Conservation (phyloP, 805 yeast genomes). For the Candida ortonii region DNA sequence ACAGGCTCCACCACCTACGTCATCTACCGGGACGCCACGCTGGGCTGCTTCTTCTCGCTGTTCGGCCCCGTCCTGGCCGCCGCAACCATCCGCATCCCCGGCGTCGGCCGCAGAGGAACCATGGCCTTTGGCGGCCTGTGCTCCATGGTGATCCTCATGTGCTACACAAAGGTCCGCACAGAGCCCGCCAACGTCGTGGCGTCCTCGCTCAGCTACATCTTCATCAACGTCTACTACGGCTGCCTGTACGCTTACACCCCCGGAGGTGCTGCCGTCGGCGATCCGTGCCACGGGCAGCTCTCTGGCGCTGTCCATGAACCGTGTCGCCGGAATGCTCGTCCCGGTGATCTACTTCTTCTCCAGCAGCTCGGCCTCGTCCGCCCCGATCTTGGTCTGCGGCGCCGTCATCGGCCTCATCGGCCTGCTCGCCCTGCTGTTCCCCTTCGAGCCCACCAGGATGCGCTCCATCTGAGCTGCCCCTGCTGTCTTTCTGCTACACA, state of each 20-base stretch:
- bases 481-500: too few species aligned
- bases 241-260: constrained; percentile 60
- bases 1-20: constrained; percentile 35
- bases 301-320: constrained; percentile 45
- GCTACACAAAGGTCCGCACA: constrained; percentile 54
- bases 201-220: constrained; percentile 40
- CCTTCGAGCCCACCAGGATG: constrained; percentile 43
- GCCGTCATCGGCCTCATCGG: constrained; percentile 45
- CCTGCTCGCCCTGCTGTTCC: constrained; percentile 39
- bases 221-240: constrained; percentile 46
- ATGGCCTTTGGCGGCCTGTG: constrained; percentile 44
- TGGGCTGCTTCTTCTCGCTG: constrained; percentile 39
- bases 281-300: constrained; percentile 54
- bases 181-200: constrained; percentile 46
- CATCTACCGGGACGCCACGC: constrained; percentile 41
- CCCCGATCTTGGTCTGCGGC: constrained; percentile 54
- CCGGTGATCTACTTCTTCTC: constrained; percentile 51
- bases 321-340: constrained; percentile 48
- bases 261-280: constrained; percentile 47
- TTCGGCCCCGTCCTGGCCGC: constrained; percentile 50
- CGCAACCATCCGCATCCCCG: constrained; percentile 19
- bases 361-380: constrained; percentile 40
- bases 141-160: constrained; percentile 51
- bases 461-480: too few species aligned
- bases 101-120: constrained; percentile 50